Conservation (phyloP, 2,329 filamentous ascomycete genomes). For the Botrytis aclada region DNA sequence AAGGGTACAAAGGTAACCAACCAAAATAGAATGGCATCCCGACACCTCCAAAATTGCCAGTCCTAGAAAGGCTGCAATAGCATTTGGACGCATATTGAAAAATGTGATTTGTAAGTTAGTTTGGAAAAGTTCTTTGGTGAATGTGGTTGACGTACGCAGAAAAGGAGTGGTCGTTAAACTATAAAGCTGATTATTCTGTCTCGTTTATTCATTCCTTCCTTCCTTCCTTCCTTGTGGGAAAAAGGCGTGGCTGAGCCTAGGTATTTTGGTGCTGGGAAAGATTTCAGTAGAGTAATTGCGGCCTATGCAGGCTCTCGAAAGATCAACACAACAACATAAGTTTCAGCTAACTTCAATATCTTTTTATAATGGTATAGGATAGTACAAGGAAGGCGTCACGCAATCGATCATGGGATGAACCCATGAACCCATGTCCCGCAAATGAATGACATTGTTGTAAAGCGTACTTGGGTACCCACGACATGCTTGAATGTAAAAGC, state of each 20-base stretch:
- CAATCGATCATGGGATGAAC: not conserved
- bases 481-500: not conserved
- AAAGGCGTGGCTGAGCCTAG: not conserved
- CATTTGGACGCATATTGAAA: not conserved
- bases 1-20: not conserved
- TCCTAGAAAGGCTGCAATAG: not conserved
- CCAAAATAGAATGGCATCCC: not conserved
- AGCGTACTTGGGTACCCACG: not conserved
- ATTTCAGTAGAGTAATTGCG: too few species aligned
- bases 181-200: not conserved
- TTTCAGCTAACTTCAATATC: not conserved
- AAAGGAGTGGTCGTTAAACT: not conserved
- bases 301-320: not conserved
- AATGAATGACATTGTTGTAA: not conserved
- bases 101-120: not conserved
- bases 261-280: not conserved
- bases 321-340: not conserved
- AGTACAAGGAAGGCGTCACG: too few species aligned
- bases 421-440: not conserved
- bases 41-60: not conserved
- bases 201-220: not conserved
- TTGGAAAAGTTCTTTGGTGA: not conserved
- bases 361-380: not conserved
- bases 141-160: not conserved
- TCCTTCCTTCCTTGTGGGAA: not conserved